phyloP scores from a whole-genome alignment of 345 rosid genomes.

The Brassica rapa region DNA sequence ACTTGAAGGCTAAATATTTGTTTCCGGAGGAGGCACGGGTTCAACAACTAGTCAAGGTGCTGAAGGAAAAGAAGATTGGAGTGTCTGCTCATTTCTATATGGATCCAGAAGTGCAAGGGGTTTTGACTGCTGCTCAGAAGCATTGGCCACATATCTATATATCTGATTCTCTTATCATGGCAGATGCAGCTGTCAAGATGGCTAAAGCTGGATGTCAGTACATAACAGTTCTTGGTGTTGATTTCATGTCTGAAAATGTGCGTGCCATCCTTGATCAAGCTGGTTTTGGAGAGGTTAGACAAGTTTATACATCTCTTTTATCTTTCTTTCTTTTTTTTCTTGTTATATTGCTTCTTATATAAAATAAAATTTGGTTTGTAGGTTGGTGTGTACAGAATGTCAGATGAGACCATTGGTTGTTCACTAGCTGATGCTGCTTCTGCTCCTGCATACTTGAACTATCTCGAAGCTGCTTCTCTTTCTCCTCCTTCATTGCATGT shows the following conservation, averaged over 20 bases:
- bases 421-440: constrained; percentile 97
- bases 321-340: not conserved
- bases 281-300: constrained; percentile 68
- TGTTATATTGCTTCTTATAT: constrained; percentile 1
- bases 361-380: constrained; percentile 34
- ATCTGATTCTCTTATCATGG: constrained; percentile 97
- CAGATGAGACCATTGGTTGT: constrained; percentile 87
- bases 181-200: constrained; percentile 92
- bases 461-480: constrained; percentile 71
- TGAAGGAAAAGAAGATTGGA: constrained; percentile 89
- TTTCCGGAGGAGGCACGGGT: constrained; percentile 73
- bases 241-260: constrained; percentile 97
- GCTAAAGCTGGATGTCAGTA: constrained; percentile 89
- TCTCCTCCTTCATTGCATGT: constrained; percentile 78
- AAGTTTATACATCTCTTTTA: not conserved
- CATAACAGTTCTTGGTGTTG: constrained; percentile 90
- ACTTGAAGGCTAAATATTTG: constrained; percentile 72
- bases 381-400: constrained; percentile 96
- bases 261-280: constrained; percentile 97
- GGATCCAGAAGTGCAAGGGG: constrained; percentile 99
- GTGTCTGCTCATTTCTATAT: constrained; percentile 91
- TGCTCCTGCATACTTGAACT: constrained; percentile 75
- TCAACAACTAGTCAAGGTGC: constrained; percentile 61
- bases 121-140: constrained; percentile 89
- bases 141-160: constrained; percentile 91